A percentile compares a stretch with the other conserved stretches of the same genome.
Evolutionary conservation across 345 rosid genomes (phyloP).

Genomic region (Mangifera indica): DNA sequence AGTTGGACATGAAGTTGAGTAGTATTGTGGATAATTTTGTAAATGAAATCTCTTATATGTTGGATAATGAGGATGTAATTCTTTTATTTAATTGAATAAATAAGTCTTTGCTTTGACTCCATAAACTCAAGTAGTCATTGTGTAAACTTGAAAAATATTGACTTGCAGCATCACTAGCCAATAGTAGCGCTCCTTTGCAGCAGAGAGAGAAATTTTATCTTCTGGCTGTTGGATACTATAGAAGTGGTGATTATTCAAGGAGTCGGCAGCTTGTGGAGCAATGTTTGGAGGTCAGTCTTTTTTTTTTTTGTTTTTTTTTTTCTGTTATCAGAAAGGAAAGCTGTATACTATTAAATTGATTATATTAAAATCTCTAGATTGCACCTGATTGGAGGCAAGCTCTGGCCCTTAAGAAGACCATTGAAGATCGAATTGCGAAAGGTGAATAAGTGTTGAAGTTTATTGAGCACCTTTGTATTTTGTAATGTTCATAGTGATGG

Average conservation of each 20-base stretch:
- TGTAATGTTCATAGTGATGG: constrained; percentile 3
- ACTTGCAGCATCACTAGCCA: constrained; percentile 59
- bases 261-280: constrained; percentile 64
- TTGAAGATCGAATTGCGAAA: constrained; percentile 65
- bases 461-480: neutral
- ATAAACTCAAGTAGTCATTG: constrained; percentile 2
- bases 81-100: neutral
- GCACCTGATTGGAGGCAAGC: constrained; percentile 91
- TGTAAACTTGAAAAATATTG: neutral
- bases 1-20: neutral
- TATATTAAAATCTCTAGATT: constrained; percentile 37
- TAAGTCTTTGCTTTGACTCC: neutral
- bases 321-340: neutral
- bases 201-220: constrained; percentile 76
- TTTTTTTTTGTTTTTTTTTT: neutral
- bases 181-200: constrained; percentile 45
- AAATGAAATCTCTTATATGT: neutral
- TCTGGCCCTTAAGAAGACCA: constrained; percentile 55
- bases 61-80: neutral
- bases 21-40: neutral
- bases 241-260: constrained; percentile 65
- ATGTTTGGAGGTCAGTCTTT: constrained; percentile 60
- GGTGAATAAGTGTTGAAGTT: constrained; percentile 32
- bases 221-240: constrained; percentile 73
- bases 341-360: too few species aligned